Percentiles rank a stretch among this genome's conserved stretches.
Conservation (phyloP, 176 grass and related monocot species). For the Hordeum vulgare region MorexV3_pseudomolecules_assembly NC_058524.1:18034696-18035195, state of each 20-base stretch:
- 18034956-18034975: background rate
- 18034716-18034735: background rate
- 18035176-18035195: background rate
- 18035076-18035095: background rate
- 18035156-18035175: background rate
- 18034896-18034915: background rate
- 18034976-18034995: background rate
- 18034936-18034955: background rate
- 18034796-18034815: background rate
- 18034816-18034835: background rate
- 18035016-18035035: background rate
- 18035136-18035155: background rate
- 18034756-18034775: background rate
- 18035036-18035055: conserved; percentile 10
- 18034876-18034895: background rate
- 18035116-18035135: conserved; percentile 24
- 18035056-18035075: background rate
- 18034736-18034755: background rate
- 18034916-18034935: background rate
- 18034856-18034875: background rate
- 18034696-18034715: too few species aligned
- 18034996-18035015: background rate
- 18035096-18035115: background rate
- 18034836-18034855: background rate
- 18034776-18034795: too few species aligned